phyloP scores from a whole-genome alignment of 2,329 filamentous ascomycete species.

The Claviceps pazoutovae region DNA sequence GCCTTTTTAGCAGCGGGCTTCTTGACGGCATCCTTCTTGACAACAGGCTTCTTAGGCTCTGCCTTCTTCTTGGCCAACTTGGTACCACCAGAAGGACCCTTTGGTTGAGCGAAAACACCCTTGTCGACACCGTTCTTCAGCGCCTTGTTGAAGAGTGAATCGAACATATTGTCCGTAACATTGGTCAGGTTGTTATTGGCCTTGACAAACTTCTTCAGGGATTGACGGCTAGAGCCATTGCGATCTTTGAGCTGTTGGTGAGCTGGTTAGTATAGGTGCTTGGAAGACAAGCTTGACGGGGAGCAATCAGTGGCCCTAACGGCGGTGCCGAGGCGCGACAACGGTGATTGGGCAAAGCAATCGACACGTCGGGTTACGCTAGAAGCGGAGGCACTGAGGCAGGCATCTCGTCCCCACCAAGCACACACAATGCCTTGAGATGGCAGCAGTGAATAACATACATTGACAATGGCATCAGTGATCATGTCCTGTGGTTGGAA shows the following conservation, averaged over 20 bases:
- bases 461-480: conserved; percentile 45
- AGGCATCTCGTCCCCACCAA: neutral
- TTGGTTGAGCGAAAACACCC: conserved; percentile 77
- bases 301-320: too few species aligned
- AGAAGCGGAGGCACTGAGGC: neutral
- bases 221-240: conserved; percentile 47
- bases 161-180: conserved; percentile 41
- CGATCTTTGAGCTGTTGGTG: conserved; percentile 43
- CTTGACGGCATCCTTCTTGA: conserved; percentile 19
- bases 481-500: conserved; percentile 41
- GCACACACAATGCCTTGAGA: conserved; percentile 22
- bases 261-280: conserved; percentile 23
- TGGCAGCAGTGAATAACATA: conserved; percentile 25
- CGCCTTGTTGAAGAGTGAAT: conserved; percentile 73
- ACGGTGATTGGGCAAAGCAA: neutral
- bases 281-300: neutral
- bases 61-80: conserved; percentile 75
- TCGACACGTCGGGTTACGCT: neutral
- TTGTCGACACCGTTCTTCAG: conserved; percentile 72
- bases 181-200: conserved; percentile 37
- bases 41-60: conserved; percentile 24
- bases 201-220: conserved; percentile 47
- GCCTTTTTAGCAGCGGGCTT: conserved; percentile 21
- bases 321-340: neutral
- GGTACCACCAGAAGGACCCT: conserved; percentile 80